phyloP scores from a whole-genome alignment of 257 asterid genomes.

The Fraxinus anomala region DNA sequence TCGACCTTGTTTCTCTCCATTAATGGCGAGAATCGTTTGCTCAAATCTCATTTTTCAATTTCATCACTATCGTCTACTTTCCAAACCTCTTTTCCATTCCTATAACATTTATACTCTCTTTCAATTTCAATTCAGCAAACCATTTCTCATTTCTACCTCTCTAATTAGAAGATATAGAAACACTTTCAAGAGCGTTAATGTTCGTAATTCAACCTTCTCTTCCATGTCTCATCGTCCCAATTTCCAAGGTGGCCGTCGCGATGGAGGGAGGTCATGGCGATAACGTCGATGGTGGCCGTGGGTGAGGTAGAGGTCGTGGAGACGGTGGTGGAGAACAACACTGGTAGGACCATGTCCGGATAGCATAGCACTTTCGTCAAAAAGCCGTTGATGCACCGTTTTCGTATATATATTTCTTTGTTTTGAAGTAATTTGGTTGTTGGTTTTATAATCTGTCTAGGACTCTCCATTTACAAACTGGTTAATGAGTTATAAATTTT shows the following conservation, averaged over 20 bases:
- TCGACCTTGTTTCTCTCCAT: not conserved
- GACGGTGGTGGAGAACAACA: slow-evolving; percentile 78
- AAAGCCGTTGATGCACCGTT: slow-evolving; percentile 65
- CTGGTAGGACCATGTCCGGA: slow-evolving; percentile 97
- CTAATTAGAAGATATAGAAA: not conserved
- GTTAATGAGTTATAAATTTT: not conserved
- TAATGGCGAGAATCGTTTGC: slow-evolving; percentile 70
- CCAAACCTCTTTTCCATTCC: not conserved
- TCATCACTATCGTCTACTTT: slow-evolving; percentile 25
- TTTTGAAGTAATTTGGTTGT: not conserved
- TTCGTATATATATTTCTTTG: not conserved
- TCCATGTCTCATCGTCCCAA: slow-evolving; percentile 84
- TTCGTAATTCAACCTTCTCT: slow-evolving; percentile 34
- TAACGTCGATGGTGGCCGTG: slow-evolving; percentile 39
- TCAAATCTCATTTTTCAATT: slow-evolving; percentile 58
- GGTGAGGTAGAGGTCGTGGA: slow-evolving; percentile 46
- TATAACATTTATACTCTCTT: not conserved
- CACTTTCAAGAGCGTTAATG: not conserved
- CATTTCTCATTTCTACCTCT: not conserved
- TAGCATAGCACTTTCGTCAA: slow-evolving; percentile 86
- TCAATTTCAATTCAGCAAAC: not conserved
- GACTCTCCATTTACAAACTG: not conserved
- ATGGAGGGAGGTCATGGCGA: slow-evolving; percentile 44
- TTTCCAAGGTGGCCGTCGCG: slow-evolving; percentile 71
- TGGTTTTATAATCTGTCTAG: not conserved